Conservation (phyloP, 805 yeast genomes). For the Candida maris region DNA sequence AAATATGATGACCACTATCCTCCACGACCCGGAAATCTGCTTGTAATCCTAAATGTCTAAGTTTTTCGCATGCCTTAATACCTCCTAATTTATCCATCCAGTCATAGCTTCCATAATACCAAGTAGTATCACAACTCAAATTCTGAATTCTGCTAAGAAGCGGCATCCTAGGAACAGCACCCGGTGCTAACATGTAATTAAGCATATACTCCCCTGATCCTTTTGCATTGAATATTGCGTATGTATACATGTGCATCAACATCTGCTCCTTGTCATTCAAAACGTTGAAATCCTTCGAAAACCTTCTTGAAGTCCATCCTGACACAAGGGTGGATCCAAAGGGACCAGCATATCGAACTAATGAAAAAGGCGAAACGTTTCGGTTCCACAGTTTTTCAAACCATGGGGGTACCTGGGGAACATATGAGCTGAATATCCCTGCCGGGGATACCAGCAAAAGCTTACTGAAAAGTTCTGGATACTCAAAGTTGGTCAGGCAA, state of each 20-base stretch:
- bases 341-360: conserved; percentile 76
- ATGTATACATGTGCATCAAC: conserved; percentile 72
- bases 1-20: conserved; percentile 75
- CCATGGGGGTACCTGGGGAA: conserved; percentile 65
- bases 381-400: conserved; percentile 71
- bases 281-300: conserved; percentile 41
- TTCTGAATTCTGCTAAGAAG: conserved; percentile 49
- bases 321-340: conserved; percentile 82
- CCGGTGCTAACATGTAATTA: conserved; percentile 80
- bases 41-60: conserved; percentile 27
- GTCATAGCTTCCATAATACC: conserved; percentile 83
- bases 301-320: conserved; percentile 85
- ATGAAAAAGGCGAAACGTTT: conserved; percentile 78
- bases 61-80: conserved; percentile 32
- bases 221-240: conserved; percentile 75
- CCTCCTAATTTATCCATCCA: conserved; percentile 61
- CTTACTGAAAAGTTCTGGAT: conserved; percentile 60
- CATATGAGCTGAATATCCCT: conserved; percentile 57
- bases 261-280: conserved; percentile 43
- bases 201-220: conserved; percentile 95
- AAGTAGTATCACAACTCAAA: conserved; percentile 57
- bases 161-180: conserved; percentile 84
- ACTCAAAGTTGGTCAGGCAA: conserved; percentile 58
- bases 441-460: conserved; percentile 88
- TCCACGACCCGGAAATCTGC: conserved; percentile 34